Base-by-base conservation (phyloP, 2,329 filamentous ascomycete genomes). In the Epichloe sp. region DNA sequence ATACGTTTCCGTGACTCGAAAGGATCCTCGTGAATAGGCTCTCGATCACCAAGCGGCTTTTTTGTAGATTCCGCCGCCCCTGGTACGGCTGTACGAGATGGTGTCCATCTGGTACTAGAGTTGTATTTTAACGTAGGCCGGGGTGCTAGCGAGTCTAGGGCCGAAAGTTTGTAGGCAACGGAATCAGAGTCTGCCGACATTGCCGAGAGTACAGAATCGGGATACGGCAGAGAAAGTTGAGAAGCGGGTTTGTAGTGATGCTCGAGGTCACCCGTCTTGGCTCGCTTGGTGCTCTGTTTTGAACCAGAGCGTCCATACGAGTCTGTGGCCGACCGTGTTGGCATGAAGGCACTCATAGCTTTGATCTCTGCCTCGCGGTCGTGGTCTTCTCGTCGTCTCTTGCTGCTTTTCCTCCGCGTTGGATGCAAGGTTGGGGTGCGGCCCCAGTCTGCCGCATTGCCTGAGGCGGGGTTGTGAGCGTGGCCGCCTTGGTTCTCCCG, bases 351-450 rank as follows among this genome's bases (percentile, higher is more conserved):
- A 61, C 80, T 86, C 85, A 96, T 87, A 50, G 87, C 82, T 63
- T 83, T 86, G 62, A 96, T 89, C 68, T 95, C 88, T 55, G 87
- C 87, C 67, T 95, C 90, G 52, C 91, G 79, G 53, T 85, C 76
- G 62, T 81, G 79, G 55, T 94, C 86, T 55, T 85, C 77, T 58
- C 84, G 83, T 60, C 83, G 82, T 59, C 84, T 80, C 68, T 87
- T 94, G 71, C 81, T 89, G 41, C 85, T 85, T 62, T 82, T 88
- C 54, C 83, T 82, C 53, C 82, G 79, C 48, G 79, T 68, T 31
- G 84, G 68, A 23, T 80, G 75, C 31, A 83, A 64, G 8, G 79
- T 83, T 15, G 68, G 66, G n/a, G 62, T 66, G 41, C 65, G 63
- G 40, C 62, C 58, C 65, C 65, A 68, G 7, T 52, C 51, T 41